These are phyloP conservation scores for Exophiala aquamarina DNA, from an alignment of 2,329 filamentous ascomycete genomes.

Conservation along the genomic window DNA sequence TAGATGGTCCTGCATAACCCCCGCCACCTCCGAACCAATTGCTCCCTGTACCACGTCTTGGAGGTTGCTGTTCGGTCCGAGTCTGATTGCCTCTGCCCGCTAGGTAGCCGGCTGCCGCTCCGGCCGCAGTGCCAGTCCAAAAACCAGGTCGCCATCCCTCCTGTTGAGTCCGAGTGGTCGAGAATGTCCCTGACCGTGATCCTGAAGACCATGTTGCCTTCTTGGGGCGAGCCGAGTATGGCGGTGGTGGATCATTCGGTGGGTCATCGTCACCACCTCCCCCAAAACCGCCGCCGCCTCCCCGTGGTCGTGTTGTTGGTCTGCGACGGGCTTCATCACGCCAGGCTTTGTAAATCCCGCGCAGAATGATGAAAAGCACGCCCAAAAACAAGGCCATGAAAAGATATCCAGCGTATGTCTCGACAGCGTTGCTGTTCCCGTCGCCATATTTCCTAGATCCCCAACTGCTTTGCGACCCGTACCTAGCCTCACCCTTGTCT, in stretches of 20 bases:
- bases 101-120: conserved; percentile 43
- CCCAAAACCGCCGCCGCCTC: conserved; percentile 24
- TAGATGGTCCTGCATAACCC: conserved; percentile 31
- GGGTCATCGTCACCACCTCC: conserved; percentile 38
- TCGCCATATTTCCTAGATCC: conserved; percentile 25
- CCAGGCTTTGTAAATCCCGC: conserved; percentile 27
- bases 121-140: conserved; percentile 46
- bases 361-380: conserved; percentile 32
- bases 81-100: conserved; percentile 35
- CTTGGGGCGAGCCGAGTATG: conserved; percentile 41
- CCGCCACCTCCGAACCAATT: conserved; percentile 17
- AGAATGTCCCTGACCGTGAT: conserved; percentile 13
- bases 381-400: conserved; percentile 36
- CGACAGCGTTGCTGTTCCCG: conserved; percentile 1
- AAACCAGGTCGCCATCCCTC: conserved; percentile 48
- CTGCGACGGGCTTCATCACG: conserved; percentile 29
- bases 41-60: conserved; percentile 7
- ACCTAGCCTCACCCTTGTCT: conserved; percentile 69
- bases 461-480: conserved; percentile 51
- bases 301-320: conserved; percentile 8
- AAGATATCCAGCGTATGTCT: conserved; percentile 30
- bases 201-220: conserved; percentile 30
- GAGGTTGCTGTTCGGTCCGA: conserved; percentile 20
- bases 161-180: conserved; percentile 10
- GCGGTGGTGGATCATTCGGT: conserved; percentile 41